phyloP scores from a whole-genome alignment of 2,329 filamentous ascomycete species.

The Raffaelea arxii region DNA sequence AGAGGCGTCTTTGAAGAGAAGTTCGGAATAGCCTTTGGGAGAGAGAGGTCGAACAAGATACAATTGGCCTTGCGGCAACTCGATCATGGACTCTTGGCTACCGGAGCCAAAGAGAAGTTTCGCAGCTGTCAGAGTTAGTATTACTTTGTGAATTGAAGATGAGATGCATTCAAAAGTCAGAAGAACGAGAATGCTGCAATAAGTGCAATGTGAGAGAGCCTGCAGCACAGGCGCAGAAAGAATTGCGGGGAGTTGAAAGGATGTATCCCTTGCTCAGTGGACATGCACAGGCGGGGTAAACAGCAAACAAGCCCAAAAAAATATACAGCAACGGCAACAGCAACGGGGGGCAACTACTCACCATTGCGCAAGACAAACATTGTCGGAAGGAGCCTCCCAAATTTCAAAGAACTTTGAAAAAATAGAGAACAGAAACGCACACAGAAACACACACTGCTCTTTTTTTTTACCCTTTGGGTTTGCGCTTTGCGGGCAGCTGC shows the following conservation, averaged over 20 bases:
- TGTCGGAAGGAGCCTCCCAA: constrained; percentile 8
- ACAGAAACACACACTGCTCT: too few relatives aligned
- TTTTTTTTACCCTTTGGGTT: too few relatives aligned
- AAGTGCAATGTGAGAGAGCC: neutral
- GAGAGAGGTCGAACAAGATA: constrained; percentile 93
- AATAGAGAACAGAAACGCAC: neutral
- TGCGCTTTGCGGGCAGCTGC: too few relatives aligned
- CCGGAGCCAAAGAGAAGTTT: constrained; percentile 85
- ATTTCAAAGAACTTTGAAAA: neutral
- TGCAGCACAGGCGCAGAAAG: neutral
- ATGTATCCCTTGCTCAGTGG: too few relatives aligned
- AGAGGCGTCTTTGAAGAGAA: constrained; percentile 96
- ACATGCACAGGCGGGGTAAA: neutral
- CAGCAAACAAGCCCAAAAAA: too few relatives aligned
- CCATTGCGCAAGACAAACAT: constrained; percentile 35
- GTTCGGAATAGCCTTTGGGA: constrained; percentile 94
- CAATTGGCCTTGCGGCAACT: constrained; percentile 90
- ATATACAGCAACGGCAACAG: neutral
- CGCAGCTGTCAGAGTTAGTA: constrained; percentile 50
- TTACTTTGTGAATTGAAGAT: neutral
- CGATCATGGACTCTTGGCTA: constrained; percentile 86
- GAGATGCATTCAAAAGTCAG: neutral
- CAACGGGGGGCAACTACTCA: constrained; percentile 16
- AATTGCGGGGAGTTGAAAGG: neutral
- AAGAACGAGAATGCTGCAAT: neutral